Conservation (phyloP, 1,139 yeast species). For the Zygosaccharomyces sapae region DNA sequence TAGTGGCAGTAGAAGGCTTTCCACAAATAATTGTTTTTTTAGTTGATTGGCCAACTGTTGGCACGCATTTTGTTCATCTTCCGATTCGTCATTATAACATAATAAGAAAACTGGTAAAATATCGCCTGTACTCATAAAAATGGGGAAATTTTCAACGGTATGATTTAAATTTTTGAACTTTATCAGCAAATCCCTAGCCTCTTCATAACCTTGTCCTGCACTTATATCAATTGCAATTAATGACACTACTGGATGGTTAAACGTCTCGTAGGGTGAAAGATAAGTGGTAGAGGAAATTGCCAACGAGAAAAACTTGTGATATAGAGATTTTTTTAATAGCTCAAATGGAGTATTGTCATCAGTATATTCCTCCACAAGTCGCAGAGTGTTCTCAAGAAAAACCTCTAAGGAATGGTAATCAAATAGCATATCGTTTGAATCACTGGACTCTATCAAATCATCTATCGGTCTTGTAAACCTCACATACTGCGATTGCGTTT, state of each 20-base stretch:
- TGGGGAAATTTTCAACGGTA: slow-evolving; percentile 43
- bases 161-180: slow-evolving; percentile 42
- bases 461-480: slow-evolving; percentile 46
- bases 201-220: slow-evolving; percentile 39
- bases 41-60: slow-evolving; percentile 34
- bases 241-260: slow-evolving; percentile 84
- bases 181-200: slow-evolving; percentile 52
- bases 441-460: slow-evolving; percentile 33
- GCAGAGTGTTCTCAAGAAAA: slow-evolving; percentile 35
- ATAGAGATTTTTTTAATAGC: slow-evolving; percentile 45
- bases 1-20: slow-evolving; percentile 35
- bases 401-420: slow-evolving; percentile 37
- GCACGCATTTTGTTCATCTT: slow-evolving; percentile 32
- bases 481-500: slow-evolving; percentile 39
- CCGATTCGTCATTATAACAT: slow-evolving; percentile 31
- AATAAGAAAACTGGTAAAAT: slow-evolving; percentile 44
- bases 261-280: slow-evolving; percentile 78
- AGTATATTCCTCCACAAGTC: slow-evolving; percentile 35
- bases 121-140: slow-evolving; percentile 56
- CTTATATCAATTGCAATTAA: slow-evolving; percentile 52
- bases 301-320: slow-evolving; percentile 55
- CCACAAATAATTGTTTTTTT: slow-evolving; percentile 39
- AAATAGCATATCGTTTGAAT: slow-evolving; percentile 29
- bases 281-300: slow-evolving; percentile 54
- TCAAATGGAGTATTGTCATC: slow-evolving; percentile 23